Evolutionary conservation across 768 basidiomycete species (phyloP).

Genomic region (Trametes cingulata): DNA sequence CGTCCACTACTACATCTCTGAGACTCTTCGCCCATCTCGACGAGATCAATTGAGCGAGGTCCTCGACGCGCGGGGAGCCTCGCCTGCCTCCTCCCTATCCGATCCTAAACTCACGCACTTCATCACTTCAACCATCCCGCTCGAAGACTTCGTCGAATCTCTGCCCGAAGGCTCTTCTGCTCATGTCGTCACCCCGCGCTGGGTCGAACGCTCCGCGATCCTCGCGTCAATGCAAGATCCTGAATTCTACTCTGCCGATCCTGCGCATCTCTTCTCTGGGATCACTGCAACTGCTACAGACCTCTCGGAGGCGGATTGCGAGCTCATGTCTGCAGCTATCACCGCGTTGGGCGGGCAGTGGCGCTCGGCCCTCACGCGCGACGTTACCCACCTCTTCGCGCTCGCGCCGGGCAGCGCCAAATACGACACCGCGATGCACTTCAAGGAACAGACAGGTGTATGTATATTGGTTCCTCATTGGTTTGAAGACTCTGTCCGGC

Average conservation of each 20-base stretch:
- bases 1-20: slow-evolving; percentile 50
- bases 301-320: slow-evolving; percentile 65
- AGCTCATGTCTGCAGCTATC: slow-evolving; percentile 73
- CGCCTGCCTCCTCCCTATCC: slow-evolving; percentile 31
- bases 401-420: slow-evolving; percentile 45
- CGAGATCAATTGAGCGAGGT: slow-evolving; percentile 46
- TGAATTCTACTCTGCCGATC: slow-evolving; percentile 74
- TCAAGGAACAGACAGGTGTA: slow-evolving; percentile 57
- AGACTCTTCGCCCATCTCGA: slow-evolving; percentile 45
- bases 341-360: slow-evolving; percentile 80
- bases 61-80: slow-evolving; percentile 56
- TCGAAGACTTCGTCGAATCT: slow-evolving; percentile 56
- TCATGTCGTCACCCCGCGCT: slow-evolving; percentile 51
- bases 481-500: slow-evolving; percentile 79
- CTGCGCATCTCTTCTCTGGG: slow-evolving; percentile 79
- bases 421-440: slow-evolving; percentile 55
- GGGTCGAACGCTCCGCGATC: slow-evolving; percentile 69
- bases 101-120: slow-evolving; percentile 49
- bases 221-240: slow-evolving; percentile 59
- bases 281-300: slow-evolving; percentile 72
- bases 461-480: slow-evolving; percentile 85
- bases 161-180: slow-evolving; percentile 28
- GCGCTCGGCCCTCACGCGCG: slow-evolving; percentile 72
- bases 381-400: slow-evolving; percentile 87
- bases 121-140: slow-evolving; percentile 55